Conservation (phyloP, 306 rosid genomes). For the Casuarina equisetifolia region DNA sequence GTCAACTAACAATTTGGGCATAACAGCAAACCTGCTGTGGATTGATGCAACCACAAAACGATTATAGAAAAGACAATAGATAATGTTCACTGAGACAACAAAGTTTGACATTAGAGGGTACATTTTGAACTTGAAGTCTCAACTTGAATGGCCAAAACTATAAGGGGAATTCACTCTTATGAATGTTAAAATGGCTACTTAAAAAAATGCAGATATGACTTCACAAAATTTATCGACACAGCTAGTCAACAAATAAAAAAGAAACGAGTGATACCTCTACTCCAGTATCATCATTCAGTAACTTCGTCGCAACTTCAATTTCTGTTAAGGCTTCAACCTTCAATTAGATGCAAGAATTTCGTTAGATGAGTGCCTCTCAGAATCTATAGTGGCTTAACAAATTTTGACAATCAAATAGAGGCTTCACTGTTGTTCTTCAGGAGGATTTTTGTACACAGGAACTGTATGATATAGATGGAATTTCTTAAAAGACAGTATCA, state of each 20-base stretch:
- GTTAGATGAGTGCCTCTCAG: slow-evolving; percentile 1
- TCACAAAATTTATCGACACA: background rate
- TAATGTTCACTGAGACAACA: slow-evolving; percentile 8
- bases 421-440: background rate
- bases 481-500: background rate
- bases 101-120: background rate
- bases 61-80: background rate
- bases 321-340: slow-evolving; percentile 95
- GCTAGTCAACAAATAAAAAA: slow-evolving; percentile 18
- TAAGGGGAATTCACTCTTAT: background rate
- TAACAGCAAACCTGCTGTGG: slow-evolving; percentile 3
- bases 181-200: background rate
- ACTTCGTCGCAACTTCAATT: slow-evolving; percentile 91
- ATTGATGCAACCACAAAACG: background rate
- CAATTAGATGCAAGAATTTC: slow-evolving; percentile 33
- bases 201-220: background rate
- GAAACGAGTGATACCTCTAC: slow-evolving; percentile 54
- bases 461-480: background rate
- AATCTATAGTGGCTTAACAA: slow-evolving; percentile 4
- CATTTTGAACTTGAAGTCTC: slow-evolving; percentile 1
- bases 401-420: slow-evolving; percentile 4
- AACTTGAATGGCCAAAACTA: background rate
- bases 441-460: background rate
- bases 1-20: slow-evolving; percentile 4
- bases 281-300: slow-evolving; percentile 54